Base-by-base conservation (phyloP, 78 protist species). In the Dictyostelium firmibasis region DNA sequence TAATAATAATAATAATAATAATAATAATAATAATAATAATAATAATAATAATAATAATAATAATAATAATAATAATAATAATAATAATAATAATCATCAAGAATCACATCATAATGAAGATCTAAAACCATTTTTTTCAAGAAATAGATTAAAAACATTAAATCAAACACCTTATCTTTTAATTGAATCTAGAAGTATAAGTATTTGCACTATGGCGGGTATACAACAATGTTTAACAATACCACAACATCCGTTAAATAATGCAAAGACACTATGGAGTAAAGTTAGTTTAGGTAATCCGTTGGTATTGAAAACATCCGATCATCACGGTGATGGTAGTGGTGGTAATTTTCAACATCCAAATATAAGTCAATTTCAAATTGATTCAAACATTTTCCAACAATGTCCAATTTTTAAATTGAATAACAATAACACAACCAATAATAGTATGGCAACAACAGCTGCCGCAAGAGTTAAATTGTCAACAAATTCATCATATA, bases 201-300 rank as follows among this genome's bases (percentile, higher is more conserved):
- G 41, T 33, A 85, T 95, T 44, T n/a, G 36, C 10, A 93, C 96
- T 0, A 70, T 76, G 29, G 96, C 96, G 1, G 96, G 97, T 20
- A 35, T 72, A 14, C 70, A 95, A 67, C 62, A 36, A 14, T 84
- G 87, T 9, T 25, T 23, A 38, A 83, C 95, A 14, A 20, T 41
- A 4, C 86, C 85, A 8, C 81, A 77, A 25, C 95, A 83, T 72
- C 91, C 67, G 72, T 38, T 67, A 29, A 85, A 85, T 31, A 85
- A 85, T 47, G 76, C 91, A 16, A 29, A 76, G 27, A 85, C 91
- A 31, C 69, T 85, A 25, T 29, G 79, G 95, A 50, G 91, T 9
- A 75, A 35, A 38, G 97, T 95, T 7, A 76, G 92, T 77, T 92
- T 95, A 96, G 97, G 96, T 27, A 36, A 60, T 38, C 97, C 96